These are phyloP conservation scores for Claviceps lovelessii DNA, from an alignment of 2,329 filamentous ascomycete species.

Conservation along the genomic window DNA sequence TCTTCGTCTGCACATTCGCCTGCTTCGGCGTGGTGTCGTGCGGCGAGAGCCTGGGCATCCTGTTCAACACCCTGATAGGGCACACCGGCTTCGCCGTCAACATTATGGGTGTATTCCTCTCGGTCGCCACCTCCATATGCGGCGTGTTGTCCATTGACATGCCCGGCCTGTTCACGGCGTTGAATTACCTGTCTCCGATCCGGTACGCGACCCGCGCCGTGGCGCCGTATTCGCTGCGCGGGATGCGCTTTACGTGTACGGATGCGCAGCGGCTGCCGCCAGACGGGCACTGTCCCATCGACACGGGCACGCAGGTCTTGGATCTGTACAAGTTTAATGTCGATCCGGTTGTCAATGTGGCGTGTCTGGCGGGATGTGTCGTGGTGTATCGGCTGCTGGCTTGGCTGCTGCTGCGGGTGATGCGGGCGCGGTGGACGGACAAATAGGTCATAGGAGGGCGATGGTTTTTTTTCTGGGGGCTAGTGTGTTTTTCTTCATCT, in stretches of 20 bases:
- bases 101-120: constrained; percentile 53
- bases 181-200: constrained; percentile 60
- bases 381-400: constrained; percentile 52
- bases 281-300: constrained; percentile 48
- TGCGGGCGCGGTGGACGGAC: constrained; percentile 37
- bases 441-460: neutral
- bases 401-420: constrained; percentile 40
- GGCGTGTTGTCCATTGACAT: constrained; percentile 59
- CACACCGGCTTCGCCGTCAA: constrained; percentile 68
- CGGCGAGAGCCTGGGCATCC: constrained; percentile 62
- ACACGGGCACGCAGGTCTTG: constrained; percentile 52
- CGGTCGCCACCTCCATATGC: constrained; percentile 55
- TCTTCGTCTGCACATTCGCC: constrained; percentile 53
- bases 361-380: constrained; percentile 47
- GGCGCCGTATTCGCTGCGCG: constrained; percentile 48
- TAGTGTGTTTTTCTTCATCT: too few species aligned
- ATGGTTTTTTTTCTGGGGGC: too few species aligned
- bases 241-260: constrained; percentile 49
- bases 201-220: constrained; percentile 56
- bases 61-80: constrained; percentile 62
- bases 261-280: constrained; percentile 39
- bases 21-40: constrained; percentile 61
- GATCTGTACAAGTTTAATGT: constrained; percentile 52
- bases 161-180: constrained; percentile 47
- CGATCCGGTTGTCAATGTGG: constrained; percentile 45